Evolutionary conservation across 2,329 filamentous ascomycete genomes (phyloP).

Genomic region (Sporothrix globosa): DNA sequence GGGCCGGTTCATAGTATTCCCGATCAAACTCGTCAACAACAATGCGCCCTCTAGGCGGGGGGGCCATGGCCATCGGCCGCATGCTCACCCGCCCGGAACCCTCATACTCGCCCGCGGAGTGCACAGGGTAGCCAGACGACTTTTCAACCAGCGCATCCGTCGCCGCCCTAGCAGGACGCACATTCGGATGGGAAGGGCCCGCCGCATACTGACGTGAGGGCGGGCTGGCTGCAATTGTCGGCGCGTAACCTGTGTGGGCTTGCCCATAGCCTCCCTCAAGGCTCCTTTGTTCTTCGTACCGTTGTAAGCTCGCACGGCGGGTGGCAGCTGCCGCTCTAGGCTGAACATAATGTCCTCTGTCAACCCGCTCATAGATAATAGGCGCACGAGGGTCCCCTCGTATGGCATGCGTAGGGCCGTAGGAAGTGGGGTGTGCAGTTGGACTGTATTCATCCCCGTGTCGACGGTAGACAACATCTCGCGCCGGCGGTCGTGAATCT

Average conservation of each 20-base stretch:
- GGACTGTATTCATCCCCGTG: constrained; percentile 27
- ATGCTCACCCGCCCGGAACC: constrained; percentile 50
- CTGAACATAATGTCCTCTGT: constrained; percentile 37
- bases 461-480: constrained; percentile 30
- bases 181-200: not conserved
- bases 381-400: constrained; percentile 41
- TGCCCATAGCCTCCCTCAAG: constrained; percentile 41
- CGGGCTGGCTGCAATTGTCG: constrained; percentile 40
- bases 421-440: constrained; percentile 33
- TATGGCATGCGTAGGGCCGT: not conserved
- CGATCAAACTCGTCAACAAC: constrained; percentile 82
- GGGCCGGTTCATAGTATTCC: constrained; percentile 67
- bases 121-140: constrained; percentile 22
- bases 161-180: constrained; percentile 43
- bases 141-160: constrained; percentile 49
- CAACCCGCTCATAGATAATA: constrained; percentile 45
- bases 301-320: constrained; percentile 33
- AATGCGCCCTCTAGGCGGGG: constrained; percentile 62
- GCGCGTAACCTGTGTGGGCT: constrained; percentile 40
- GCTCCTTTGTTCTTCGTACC: constrained; percentile 30
- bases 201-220: not conserved
- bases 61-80: constrained; percentile 52
- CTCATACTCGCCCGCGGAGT: constrained; percentile 40
- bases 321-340: constrained; percentile 25
- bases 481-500: constrained; percentile 43